Evolutionary conservation across 257 asterid genomes (phyloP).

Genomic region (Agastache rugosa): DNA sequence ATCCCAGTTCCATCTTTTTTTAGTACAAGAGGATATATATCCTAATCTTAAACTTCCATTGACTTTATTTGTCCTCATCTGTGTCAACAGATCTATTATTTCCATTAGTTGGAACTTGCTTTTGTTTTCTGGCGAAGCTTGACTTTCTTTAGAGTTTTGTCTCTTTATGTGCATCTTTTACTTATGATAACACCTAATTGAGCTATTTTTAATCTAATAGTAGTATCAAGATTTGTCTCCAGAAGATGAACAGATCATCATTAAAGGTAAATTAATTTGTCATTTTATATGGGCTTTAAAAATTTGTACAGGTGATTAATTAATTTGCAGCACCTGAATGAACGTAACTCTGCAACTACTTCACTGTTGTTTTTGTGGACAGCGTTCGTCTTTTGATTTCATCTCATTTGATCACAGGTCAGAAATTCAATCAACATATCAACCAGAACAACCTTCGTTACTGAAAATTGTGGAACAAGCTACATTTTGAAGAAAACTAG

Average conservation of each 20-base stretch:
- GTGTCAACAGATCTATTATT: background rate
- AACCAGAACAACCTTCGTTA: background rate
- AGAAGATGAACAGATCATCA: slow-evolving; percentile 6
- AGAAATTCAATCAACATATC: background rate
- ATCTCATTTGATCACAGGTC: background rate
- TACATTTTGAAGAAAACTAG: too few relatives aligned
- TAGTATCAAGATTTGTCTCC: background rate
- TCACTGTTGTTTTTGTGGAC: background rate
- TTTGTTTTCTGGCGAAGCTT: slow-evolving; percentile 16
- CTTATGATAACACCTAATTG: background rate
- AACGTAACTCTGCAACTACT: background rate
- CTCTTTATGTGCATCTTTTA: background rate
- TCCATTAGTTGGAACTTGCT: slow-evolving; percentile 20
- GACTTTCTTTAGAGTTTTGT: background rate
- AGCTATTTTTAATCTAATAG: too few relatives aligned
- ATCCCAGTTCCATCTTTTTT: background rate
- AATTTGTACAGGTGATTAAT: slow-evolving; percentile 4
- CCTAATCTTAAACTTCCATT: slow-evolving; percentile 21
- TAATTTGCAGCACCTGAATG: slow-evolving; percentile 8
- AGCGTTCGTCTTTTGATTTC: background rate
- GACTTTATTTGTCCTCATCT: slow-evolving; percentile 23
- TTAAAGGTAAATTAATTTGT: slow-evolving; percentile 31
- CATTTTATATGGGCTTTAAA: background rate
- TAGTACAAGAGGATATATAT: background rate
- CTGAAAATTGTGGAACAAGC: background rate